A percentile compares a stretch with the other conserved stretches of the same genome.
Evolutionary conservation across 139 green algal species (phyloP).

Genomic region (Diplosphaera chodatii): DNA sequence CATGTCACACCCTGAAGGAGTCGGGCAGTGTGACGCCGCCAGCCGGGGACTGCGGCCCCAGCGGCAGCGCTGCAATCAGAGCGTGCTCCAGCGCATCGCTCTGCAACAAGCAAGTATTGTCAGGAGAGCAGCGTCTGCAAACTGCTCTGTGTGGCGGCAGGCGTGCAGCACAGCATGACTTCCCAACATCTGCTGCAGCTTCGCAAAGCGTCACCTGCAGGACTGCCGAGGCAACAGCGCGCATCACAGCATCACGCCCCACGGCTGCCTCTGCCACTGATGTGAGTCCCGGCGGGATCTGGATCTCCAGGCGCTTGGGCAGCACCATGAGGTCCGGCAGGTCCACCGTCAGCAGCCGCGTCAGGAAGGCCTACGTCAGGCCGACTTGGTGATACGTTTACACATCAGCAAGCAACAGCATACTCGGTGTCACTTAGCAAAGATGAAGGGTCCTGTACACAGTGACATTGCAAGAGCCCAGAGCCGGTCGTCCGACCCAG

Average conservation of each 20-base stretch:
- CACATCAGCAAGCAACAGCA: too few species aligned
- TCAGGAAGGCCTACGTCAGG: constrained; percentile 78
- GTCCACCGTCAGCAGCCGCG: constrained; percentile 84
- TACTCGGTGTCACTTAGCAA: too few species aligned
- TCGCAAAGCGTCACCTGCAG: constrained; percentile 49
- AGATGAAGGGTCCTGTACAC: too few species aligned
- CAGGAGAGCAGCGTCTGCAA: neutral
- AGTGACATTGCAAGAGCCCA: too few species aligned
- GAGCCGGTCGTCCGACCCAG: too few species aligned
- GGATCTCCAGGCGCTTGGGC: constrained; percentile 81
- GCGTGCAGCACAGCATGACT: neutral
- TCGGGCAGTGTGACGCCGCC: constrained; percentile 80
- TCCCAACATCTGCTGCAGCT: neutral
- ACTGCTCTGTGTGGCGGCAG: neutral
- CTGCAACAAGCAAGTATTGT: constrained; percentile 22
- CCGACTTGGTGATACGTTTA: too few species aligned
- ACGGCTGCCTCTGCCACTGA: constrained; percentile 86
- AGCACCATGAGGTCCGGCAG: constrained; percentile 92
- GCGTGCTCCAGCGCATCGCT: constrained; percentile 80
- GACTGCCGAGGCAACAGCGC: constrained; percentile 77
- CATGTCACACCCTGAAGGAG: constrained; percentile 41
- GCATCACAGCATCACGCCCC: constrained; percentile 86
- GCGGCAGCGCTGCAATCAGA: constrained; percentile 70
- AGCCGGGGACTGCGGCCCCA: constrained; percentile 75
- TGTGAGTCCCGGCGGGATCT: constrained; percentile 83